Base-by-base conservation (phyloP, 2,329 filamentous ascomycete genomes). In the Neofusicoccum cordaticola region DNA sequence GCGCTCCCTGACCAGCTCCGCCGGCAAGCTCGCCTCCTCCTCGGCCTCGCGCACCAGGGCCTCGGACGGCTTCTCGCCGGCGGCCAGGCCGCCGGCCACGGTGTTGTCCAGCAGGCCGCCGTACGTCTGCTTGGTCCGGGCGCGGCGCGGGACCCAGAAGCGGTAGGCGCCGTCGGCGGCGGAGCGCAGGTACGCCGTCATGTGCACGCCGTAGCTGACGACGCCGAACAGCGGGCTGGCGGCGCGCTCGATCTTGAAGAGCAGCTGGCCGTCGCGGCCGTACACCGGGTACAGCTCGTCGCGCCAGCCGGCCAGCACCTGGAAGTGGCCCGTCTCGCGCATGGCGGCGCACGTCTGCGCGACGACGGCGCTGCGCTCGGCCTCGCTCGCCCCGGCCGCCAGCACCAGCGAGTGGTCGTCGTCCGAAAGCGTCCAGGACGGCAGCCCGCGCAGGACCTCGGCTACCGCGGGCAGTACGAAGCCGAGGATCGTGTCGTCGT, bases 71-170 rank as follows among this genome's bases (percentile, higher is more conserved):
- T 84, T 84, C 75, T 97, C 93, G 13, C 89, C 90, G 0, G 91
- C 91, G 75, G 90, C 88, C 69, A 98, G 88, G 0, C 92, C 91
- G 2, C 91, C 91, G 0, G 93, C 95, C 6, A 96, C 95, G 1
- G 93, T 93, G 76, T 98, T 99, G 77, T 99, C 95, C 69, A 99
- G 82, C 82, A 97, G 93, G n/a, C 90, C 85, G 0, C 90, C 89
- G 73, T 94, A 99, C 0, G 93, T 97, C 69, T 91, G 87, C 81
- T 98, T 99, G 65, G 82, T 85, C 58, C 82, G 82, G 12, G 93
- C 86, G 9, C 95, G 85, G 51, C 88, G 85, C 3, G 95, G 91
- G 1, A 96, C 86, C 94, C 95, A 98, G 45, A 99, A 83, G 72
- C 87, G 89, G 50, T 96, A 78, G 17, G 88, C 89, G 61, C 84